Conservation (phyloP, 805 yeast genomes). For the Candida fluviatilis region DNA sequence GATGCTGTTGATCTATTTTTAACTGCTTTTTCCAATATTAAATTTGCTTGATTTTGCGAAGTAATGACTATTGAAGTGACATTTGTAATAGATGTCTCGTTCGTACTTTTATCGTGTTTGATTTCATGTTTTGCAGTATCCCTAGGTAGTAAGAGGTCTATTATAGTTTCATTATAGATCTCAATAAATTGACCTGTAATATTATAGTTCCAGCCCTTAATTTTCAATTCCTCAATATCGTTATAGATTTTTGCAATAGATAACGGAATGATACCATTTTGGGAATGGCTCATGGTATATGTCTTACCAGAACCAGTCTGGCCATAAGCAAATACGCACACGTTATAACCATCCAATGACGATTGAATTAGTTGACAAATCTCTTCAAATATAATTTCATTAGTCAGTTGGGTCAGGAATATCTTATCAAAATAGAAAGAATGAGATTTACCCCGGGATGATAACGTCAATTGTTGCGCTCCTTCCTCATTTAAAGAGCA, state of each 20-base stretch:
- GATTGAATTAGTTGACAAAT: conserved; percentile 78
- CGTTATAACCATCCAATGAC: conserved; percentile 81
- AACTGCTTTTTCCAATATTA: conserved; percentile 51
- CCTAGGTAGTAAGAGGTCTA: conserved; percentile 53
- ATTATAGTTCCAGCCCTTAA: conserved; percentile 59
- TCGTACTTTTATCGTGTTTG: conserved; percentile 55
- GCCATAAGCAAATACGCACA: conserved; percentile 94
- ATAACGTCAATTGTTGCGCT: conserved; percentile 29
- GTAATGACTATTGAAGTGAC: conserved; percentile 46
- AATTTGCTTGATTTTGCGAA: conserved; percentile 45
- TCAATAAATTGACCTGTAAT: conserved; percentile 78
- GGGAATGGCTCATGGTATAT: conserved; percentile 70
- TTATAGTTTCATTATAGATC: conserved; percentile 79
- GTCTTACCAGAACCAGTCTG: conserved; percentile 97
- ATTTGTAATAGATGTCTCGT: conserved; percentile 60
- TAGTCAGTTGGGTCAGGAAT: conserved; percentile 52
- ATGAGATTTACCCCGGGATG: conserved; percentile 9
- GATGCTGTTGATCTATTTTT: conserved; percentile 72
- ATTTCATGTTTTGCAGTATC: conserved; percentile 53
- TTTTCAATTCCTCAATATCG: conserved; percentile 43
- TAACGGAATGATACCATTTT: conserved; percentile 77
- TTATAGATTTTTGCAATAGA: conserved; percentile 70
- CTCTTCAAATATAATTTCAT: conserved; percentile 72
- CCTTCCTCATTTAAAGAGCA: conserved; percentile 30
- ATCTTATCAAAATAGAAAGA: conserved; percentile 75